Conservation (phyloP, 2,329 filamentous ascomycete genomes). For the Apiospora hydei region DNA sequence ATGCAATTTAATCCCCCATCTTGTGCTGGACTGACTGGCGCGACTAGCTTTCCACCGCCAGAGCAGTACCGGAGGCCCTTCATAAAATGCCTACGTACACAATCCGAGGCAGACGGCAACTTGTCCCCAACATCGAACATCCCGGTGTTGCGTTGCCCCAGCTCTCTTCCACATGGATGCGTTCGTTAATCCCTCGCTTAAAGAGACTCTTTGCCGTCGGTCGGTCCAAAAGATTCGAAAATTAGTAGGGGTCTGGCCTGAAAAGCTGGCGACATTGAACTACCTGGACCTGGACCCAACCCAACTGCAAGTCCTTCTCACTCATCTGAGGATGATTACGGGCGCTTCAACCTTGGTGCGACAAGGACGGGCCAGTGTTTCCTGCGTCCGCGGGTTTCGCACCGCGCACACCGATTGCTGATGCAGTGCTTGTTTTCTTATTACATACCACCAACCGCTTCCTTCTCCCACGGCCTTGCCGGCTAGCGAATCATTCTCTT, state of each 20-base stretch:
- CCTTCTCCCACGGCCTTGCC: background rate
- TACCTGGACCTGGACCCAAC: background rate
- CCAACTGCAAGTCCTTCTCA: background rate
- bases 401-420: background rate
- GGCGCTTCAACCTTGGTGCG: background rate
- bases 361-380: conserved; percentile 5
- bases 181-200: background rate
- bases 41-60: background rate
- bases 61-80: background rate
- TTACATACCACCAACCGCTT: background rate
- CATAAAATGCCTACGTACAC: background rate
- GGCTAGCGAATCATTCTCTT: conserved; percentile 4
- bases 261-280: background rate
- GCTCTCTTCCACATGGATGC: background rate
- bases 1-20: background rate
- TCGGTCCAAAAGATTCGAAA: background rate
- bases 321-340: background rate
- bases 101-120: background rate
- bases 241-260: background rate
- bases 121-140: background rate
- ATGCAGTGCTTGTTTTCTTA: background rate
- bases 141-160: background rate
- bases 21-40: background rate
- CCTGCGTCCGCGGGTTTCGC: conserved; percentile 6
- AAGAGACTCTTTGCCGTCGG: no score